These are phyloP conservation scores for Heterobasidion occidentale DNA, from an alignment of 1,284 basidiomycete species.

Conservation along the genomic window DNA sequence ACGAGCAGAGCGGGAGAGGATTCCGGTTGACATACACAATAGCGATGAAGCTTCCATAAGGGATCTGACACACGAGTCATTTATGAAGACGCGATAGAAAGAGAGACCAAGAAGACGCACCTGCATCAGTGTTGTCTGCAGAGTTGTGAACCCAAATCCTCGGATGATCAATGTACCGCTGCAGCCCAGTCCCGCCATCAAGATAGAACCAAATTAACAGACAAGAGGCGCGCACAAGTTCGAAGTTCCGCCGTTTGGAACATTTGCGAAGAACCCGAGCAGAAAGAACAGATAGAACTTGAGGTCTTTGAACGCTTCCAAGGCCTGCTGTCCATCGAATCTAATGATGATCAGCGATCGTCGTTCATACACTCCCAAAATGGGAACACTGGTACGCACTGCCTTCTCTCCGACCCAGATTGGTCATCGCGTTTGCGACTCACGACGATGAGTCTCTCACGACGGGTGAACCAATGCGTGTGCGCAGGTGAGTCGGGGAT, in stretches of 20 bases:
- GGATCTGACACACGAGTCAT: constrained; percentile 2
- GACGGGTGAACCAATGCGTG: constrained; percentile 25
- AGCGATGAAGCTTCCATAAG: constrained; percentile 2
- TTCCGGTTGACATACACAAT: no score
- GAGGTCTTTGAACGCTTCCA: constrained; percentile 20
- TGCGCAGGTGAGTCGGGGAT: constrained; percentile 27
- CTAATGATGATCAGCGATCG: constrained; percentile 4
- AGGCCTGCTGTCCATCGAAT: constrained; percentile 20
- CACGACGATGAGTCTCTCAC: constrained; percentile 25
- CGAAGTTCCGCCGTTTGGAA: constrained; percentile 21
- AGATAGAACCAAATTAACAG: neutral
- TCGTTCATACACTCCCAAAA: neutral
- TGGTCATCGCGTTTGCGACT: constrained; percentile 24
- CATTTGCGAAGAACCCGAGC: constrained; percentile 20
- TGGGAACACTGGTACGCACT: constrained; percentile 6
- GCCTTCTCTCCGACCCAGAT: constrained; percentile 18
- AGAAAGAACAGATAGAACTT: constrained; percentile 24
- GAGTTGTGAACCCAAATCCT: constrained; percentile 29
- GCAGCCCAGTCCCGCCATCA: constrained; percentile 4
- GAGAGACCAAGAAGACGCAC: constrained; percentile 18
- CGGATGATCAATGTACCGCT: constrained; percentile 26
- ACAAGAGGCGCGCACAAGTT: constrained; percentile 13
- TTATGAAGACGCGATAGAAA: no score
- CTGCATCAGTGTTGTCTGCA: constrained; percentile 32
- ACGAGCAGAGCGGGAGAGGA: no score